phyloP scores from a whole-genome alignment of 805 yeast genomes.

The Zygotorulaspora florentina region DNA sequence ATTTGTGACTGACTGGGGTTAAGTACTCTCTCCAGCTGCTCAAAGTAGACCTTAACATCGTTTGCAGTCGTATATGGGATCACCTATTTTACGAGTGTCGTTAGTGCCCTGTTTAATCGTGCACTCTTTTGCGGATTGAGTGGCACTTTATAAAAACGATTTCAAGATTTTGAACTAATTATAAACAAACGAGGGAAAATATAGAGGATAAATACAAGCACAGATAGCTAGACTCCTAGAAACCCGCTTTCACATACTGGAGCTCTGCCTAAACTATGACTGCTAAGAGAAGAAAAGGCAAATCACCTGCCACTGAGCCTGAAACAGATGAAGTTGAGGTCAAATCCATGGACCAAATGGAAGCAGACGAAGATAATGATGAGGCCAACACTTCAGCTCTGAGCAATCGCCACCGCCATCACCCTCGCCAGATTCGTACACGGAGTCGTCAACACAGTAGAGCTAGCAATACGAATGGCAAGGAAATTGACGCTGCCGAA shows the following conservation, averaged over 20 bases:
- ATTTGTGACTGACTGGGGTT: conserved; percentile 84
- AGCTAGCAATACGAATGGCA: conserved; percentile 1
- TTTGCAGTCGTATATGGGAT: neutral
- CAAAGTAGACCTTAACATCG: conserved; percentile 67
- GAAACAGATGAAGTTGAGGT: neutral
- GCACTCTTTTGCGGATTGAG: neutral
- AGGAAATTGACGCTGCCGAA: neutral
- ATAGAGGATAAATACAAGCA: no score
- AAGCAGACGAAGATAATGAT: neutral
- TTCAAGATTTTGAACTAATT: no score
- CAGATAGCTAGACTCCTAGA: neutral
- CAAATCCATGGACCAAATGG: neutral
- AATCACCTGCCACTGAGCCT: neutral
- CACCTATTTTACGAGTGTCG: neutral
- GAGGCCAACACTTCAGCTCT: neutral
- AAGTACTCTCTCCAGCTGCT: conserved; percentile 86
- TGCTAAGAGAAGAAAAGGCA: conserved; percentile 3
- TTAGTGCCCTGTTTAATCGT: neutral
- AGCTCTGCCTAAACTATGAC: conserved; percentile 3
- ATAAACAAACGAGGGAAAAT: no score
- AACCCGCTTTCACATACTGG: neutral
- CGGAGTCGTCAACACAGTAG: conserved; percentile 9
- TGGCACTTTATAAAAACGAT: neutral
- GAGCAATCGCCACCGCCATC: neutral
- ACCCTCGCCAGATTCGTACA: neutral